A percentile compares a stretch with the other conserved stretches of the same genome.
Conservation (phyloP, 2,329 filamentous ascomycete genomes). For the Ophiostoma pallidulum region DNA sequence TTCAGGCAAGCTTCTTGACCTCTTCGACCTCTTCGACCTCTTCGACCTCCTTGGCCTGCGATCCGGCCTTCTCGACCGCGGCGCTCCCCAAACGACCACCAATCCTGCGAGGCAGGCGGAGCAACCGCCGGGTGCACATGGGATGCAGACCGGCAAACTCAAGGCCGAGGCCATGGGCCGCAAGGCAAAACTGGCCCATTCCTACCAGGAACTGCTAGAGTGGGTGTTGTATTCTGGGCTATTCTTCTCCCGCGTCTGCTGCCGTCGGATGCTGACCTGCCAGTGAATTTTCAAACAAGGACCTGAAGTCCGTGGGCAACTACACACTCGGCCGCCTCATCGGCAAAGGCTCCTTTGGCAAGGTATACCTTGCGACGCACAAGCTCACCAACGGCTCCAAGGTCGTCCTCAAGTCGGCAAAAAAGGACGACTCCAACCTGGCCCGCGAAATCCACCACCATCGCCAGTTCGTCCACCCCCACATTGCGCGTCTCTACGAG, state of each 20-base stretch:
- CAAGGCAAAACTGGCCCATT: constrained; percentile 78
- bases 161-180: constrained; percentile 65
- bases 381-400: constrained; percentile 98
- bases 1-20: too few relatives aligned
- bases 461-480: constrained; percentile 92
- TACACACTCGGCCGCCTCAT: constrained; percentile 87
- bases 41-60: too few relatives aligned
- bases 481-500: constrained; percentile 94
- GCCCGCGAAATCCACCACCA: constrained; percentile 98
- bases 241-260: neutral
- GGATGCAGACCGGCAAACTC: constrained; percentile 46
- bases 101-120: constrained; percentile 3
- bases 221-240: constrained; percentile 38
- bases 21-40: too few relatives aligned
- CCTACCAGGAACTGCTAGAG: constrained; percentile 93
- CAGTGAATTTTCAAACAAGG: constrained; percentile 88
- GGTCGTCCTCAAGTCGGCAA: constrained; percentile 97
- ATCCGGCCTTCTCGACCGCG: too few relatives aligned
- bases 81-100: too few relatives aligned
- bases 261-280: neutral
- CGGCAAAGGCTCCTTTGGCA: constrained; percentile 96
- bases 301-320: constrained; percentile 87
- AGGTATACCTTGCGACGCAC: constrained; percentile 91
- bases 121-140: constrained; percentile 5
- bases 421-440: constrained; percentile 90